Conservation (phyloP, 768 basidiomycete genomes). For the Tylopilus sp. region DNA sequence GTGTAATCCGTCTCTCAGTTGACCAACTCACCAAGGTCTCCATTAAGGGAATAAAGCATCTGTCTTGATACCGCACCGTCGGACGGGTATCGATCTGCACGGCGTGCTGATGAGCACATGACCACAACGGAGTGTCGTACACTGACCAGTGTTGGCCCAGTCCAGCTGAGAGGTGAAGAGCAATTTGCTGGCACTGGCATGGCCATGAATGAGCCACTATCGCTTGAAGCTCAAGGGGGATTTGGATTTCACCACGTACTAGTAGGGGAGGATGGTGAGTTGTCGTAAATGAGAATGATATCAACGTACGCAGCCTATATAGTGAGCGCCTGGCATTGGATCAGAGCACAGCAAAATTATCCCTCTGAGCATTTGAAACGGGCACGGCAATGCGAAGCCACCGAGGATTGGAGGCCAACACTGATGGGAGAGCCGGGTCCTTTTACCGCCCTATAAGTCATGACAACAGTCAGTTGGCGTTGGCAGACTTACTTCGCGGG, state of each 20-base stretch:
- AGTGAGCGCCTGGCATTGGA: conserved; percentile 8
- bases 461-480: background rate
- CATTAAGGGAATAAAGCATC: conserved; percentile 4
- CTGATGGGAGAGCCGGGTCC: background rate
- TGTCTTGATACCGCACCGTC: background rate
- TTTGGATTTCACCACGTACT: background rate
- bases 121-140: background rate
- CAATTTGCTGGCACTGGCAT: conserved; percentile 11
- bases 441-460: background rate
- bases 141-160: conserved; percentile 11
- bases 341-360: conserved; percentile 17
- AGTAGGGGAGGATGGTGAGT: background rate
- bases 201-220: background rate
- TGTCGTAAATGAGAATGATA: conserved; percentile 1
- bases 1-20: background rate
- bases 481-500: background rate
- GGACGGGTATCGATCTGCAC: conserved; percentile 8
- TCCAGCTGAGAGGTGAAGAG: background rate
- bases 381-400: conserved; percentile 2
- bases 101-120: background rate
- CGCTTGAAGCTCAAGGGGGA: background rate
- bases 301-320: conserved; percentile 17
- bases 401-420: background rate
- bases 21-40: conserved; percentile 1
- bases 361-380: background rate